phyloP scores from a whole-genome alignment of 148 eudicot species.

The Mesembryanthemum crystallinum region DNA sequence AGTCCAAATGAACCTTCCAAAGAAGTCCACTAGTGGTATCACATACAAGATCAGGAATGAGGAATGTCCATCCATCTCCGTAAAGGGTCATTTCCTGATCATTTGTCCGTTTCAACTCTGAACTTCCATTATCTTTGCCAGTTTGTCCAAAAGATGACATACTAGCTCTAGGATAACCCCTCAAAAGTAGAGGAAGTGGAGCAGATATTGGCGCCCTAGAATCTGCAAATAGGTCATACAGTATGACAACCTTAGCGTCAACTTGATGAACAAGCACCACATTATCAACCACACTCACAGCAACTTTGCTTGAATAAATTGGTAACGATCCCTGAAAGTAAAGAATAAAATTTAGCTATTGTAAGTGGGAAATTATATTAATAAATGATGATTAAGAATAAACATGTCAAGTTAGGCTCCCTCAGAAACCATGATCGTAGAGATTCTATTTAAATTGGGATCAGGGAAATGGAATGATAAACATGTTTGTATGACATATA shows the following conservation, averaged over 20 bases:
- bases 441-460: not conserved
- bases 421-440: not conserved
- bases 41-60: conserved; percentile 87
- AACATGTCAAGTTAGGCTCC: conserved; percentile 1
- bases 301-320: conserved; percentile 76
- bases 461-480: not conserved
- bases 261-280: conserved; percentile 95
- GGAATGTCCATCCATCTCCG: conserved; percentile 84
- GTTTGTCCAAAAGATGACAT: conserved; percentile 38
- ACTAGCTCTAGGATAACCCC: conserved; percentile 49
- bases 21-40: conserved; percentile 67
- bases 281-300: conserved; percentile 91
- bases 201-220: conserved; percentile 94
- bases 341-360: not conserved
- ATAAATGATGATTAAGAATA: not conserved
- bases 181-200: conserved; percentile 87
- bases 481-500: not conserved
- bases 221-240: conserved; percentile 85
- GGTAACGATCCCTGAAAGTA: conserved; percentile 86
- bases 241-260: conserved; percentile 92
- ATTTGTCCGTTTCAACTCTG: conserved; percentile 36
- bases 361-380: not conserved
- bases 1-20: conserved; percentile 89
- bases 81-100: conserved; percentile 53
- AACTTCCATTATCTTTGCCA: conserved; percentile 40